Evolutionary conservation across 2,329 filamentous ascomycete species (phyloP), one percentile per base, ranked within the genome.

Genomic region (Coniochaeta ligniaria): DNA sequence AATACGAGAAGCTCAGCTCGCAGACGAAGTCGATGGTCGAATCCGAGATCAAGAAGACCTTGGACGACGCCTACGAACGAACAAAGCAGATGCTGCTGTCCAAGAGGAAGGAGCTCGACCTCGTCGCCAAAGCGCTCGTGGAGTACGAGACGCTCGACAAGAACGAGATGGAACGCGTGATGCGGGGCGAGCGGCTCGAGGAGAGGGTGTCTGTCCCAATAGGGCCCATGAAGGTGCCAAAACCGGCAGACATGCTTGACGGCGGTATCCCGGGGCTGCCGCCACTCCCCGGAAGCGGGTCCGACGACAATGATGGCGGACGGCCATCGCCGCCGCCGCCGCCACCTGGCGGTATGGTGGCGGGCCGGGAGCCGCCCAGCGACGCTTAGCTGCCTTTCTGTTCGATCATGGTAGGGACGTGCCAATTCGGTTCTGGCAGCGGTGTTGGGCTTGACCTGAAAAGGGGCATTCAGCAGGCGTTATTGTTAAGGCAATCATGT

Each of bases 91-190:
- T 98, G 5, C 76, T 99, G 55, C 84, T 82, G 1, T 83, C 85
- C 38, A 91, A 90, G 72, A 86, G 92, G 60, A 88, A 89, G 62
- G 94, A 96, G 73, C 83, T 99, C 8, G 94, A 99, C 68, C 80
- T 91, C 12, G 79, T 99, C 11, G 94, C 95, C 31, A 87, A 93
- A 70, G 95, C 93, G 6, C 82, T 99, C 11, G 86, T 99, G 36
- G 88, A 97, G 74, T 98, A 97, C 74, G 95, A 99, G 79, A 97
- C 92, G 0, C 78, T 99, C 58, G 89, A 90, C 73, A 90, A 89
- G 73, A 87, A 89, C 3, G 95, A 99, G 74, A 96, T 98, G 64
- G 87, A 93, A 73, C 91, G 90, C 78, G 91, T 98, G 6, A 87
- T 99, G 64, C 85, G 84, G 59, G 95, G 95, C 38, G 92, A 97